Conservation (phyloP, 176 grass and related monocot genomes). For the Secale cereale region DNA sequence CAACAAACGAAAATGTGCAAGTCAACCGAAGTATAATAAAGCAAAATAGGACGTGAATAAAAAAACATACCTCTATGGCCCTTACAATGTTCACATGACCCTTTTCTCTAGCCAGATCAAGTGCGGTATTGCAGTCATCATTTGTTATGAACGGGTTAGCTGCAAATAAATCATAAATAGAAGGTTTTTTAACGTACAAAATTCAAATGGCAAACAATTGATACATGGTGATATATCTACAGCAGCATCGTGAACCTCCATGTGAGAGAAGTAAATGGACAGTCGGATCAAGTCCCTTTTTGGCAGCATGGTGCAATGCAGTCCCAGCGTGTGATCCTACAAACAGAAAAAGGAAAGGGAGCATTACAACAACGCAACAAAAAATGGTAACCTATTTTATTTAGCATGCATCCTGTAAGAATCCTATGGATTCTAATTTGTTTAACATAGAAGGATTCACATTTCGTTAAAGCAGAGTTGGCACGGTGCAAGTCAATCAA, state of each 20-base stretch:
- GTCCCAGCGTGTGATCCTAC: constrained; percentile 72
- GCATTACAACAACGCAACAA: not conserved
- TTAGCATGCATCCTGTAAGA: not conserved
- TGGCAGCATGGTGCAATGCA: constrained; percentile 96
- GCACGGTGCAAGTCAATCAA: not conserved
- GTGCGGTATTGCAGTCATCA: constrained; percentile 87
- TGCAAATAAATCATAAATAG: constrained; percentile 27
- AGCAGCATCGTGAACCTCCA: constrained; percentile 48
- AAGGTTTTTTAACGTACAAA: not conserved
- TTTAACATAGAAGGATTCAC: not conserved
- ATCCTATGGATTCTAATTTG: not conserved
- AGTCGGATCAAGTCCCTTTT: constrained; percentile 73
- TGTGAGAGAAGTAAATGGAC: constrained; percentile 77
- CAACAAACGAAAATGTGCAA: not conserved
- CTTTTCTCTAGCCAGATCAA: constrained; percentile 96
- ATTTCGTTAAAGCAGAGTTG: not conserved
- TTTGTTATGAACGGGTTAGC: constrained; percentile 87
- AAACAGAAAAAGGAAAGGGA: not conserved
- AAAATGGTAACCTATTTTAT: not conserved
- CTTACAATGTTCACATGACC: constrained; percentile 83
- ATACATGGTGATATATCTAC: not conserved
- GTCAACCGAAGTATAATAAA: not conserved
- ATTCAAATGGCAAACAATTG: not conserved
- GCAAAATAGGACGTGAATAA: not conserved
- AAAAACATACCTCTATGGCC: constrained; percentile 77